Conservation (phyloP, 345 rosid genomes). For the Aethionema arabicum region DNA sequence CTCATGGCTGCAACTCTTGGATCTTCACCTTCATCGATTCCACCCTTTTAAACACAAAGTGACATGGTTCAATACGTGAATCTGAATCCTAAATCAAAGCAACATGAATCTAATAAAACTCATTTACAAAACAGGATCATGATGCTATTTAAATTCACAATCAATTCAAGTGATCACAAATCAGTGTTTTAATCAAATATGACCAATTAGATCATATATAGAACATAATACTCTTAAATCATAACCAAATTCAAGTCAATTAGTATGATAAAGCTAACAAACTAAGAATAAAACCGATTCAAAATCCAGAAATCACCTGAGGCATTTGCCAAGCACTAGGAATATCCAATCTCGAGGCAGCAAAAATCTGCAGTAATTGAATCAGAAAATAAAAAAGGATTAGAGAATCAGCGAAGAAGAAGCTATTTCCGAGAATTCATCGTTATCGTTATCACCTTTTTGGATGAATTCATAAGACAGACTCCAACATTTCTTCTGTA, state of each 20-base stretch:
- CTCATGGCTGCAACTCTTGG: conserved; percentile 79
- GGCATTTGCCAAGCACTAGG: conserved; percentile 98
- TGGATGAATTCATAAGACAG: conserved; percentile 77
- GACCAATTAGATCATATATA: background rate
- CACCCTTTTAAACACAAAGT: too few relatives aligned
- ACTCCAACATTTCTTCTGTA: conserved; percentile 91
- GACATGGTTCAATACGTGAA: too few relatives aligned
- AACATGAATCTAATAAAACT: too few relatives aligned
- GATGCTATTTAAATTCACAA: too few relatives aligned
- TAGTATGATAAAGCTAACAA: too few relatives aligned
- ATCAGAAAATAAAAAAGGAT: background rate
- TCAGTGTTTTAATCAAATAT: background rate
- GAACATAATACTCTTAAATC: background rate
- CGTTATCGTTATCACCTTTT: conserved; percentile 49
- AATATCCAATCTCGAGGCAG: conserved; percentile 85
- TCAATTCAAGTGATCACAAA: too few relatives aligned
- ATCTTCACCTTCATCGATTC: conserved; percentile 88
- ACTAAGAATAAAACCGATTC: background rate
- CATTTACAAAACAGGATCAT: too few relatives aligned
- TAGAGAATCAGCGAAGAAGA: background rate
- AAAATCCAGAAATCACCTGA: conserved; percentile 50
- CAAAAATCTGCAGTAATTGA: conserved; percentile 57
- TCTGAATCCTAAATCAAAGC: too few relatives aligned
- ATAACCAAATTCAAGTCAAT: too few relatives aligned
- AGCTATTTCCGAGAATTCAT: background rate